Evolutionary conservation across 2,329 filamentous ascomycete genomes (phyloP), one percentile per base, ranked within the genome.

Genomic region (Calonectria honghensis): DNA sequence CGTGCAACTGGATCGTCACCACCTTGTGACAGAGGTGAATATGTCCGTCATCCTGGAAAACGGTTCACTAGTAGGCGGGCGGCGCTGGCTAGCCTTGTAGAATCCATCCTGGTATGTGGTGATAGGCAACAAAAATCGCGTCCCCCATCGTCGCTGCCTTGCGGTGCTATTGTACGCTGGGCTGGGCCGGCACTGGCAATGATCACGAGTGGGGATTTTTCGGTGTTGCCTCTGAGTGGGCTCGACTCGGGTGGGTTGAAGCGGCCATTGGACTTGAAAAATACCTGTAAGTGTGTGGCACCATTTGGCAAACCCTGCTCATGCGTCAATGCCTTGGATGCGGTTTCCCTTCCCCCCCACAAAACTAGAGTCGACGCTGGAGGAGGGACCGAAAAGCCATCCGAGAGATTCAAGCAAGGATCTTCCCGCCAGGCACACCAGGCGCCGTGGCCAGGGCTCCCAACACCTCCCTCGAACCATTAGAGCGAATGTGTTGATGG

Each of bases 291-390:
- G 71, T 73, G 74, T 75, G 77, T 75, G 73, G 74, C 77, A 75
- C 74, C 73, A 69, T 24, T 75, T 73, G 72, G 74, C 63, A 71
- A 76, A 76, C 81, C 83, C 83, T 84, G 83, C 78, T 83, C 75
- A 73, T 84, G 83, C 84, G 82, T 86, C 84, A 85, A 86, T 85
- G 85, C 84, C 81, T 85, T 85, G 79, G 78, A 81, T 85, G 83
- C 83, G 82, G 71, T 71, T 75, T 76, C 75, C 77, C 71, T 76
- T 73, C 24, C 78, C 76, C 78, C 78, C 72, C 78, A 77, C 74
- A 75, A 61, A 61, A 37, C 69, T 75, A 68, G 66, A 66, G 50
- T 29, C 35, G 45, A 52, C 59, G 37, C 59, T 69, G 59, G 57
- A 67, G 63, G 41, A 78, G 63, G 74, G 73, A 75, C 77, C 73